Percentiles rank a stretch among this genome's conserved stretches.
phyloP scores from a whole-genome alignment of 306 rosid species.

The Elaeagnus macrophylla region DNA sequence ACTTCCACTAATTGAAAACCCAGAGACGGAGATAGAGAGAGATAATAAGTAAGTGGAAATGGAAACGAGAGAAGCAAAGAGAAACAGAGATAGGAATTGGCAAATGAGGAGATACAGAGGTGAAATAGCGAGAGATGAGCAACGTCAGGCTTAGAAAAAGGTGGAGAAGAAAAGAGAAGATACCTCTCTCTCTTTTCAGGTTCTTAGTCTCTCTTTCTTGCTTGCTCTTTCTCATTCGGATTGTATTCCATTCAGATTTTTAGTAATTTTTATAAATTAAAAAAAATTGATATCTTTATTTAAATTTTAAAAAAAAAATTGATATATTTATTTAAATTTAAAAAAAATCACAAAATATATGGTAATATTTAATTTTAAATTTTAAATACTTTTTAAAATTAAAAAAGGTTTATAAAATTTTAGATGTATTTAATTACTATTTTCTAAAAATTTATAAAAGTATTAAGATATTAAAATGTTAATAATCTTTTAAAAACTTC shows the following conservation, averaged over 20 bases:
- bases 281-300: too few species aligned
- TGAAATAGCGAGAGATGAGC: slow-evolving; percentile 25
- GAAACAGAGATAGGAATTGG: neutral
- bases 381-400: too few species aligned
- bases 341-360: too few species aligned
- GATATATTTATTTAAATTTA: too few species aligned
- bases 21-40: slow-evolving; percentile 3
- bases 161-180: slow-evolving; percentile 24
- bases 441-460: too few species aligned
- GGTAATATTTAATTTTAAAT: too few species aligned
- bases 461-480: too few species aligned
- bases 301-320: too few species aligned
- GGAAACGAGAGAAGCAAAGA: neutral
- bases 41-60: neutral
- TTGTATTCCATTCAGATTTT: slow-evolving; percentile 1
- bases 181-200: slow-evolving; percentile 1
- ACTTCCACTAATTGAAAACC: neutral
- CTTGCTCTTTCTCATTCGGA: neutral
- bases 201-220: neutral
- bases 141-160: slow-evolving; percentile 32
- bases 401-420: too few species aligned
- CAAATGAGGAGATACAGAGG: slow-evolving; percentile 5
- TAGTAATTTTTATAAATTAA: too few species aligned
- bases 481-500: too few species aligned
- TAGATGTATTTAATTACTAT: too few species aligned